These are phyloP conservation scores for Amaranthus cruentus DNA, from an alignment of 148 eudicot genomes.

Conservation along the genomic window DNA sequence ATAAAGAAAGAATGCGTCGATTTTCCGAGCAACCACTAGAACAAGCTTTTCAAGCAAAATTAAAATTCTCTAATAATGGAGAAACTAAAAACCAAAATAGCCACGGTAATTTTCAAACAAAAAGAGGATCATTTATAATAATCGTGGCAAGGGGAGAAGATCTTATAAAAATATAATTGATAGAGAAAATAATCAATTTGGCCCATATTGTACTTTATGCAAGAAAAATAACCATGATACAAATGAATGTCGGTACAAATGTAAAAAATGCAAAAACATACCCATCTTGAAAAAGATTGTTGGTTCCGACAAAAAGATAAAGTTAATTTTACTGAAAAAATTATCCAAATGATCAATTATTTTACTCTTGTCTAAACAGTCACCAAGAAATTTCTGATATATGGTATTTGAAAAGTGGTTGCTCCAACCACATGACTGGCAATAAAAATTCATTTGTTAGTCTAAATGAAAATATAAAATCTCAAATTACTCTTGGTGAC, in stretches of 20 bases:
- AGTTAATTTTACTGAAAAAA: too few species aligned
- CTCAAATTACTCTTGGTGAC: slow-evolving; percentile 6
- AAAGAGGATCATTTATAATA: slow-evolving; percentile 4
- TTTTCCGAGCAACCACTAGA: background rate
- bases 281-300: too few species aligned
- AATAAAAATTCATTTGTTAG: slow-evolving; percentile 5
- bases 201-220: background rate
- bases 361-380: too few species aligned
- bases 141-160: too few species aligned
- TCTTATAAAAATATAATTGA: background rate
- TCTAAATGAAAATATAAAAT: background rate
- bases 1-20: slow-evolving; percentile 7
- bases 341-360: too few species aligned
- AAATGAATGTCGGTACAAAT: background rate
- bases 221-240: background rate
- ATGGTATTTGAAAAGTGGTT: slow-evolving; percentile 7
- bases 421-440: slow-evolving; percentile 3
- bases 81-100: too few species aligned
- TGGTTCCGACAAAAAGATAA: too few species aligned
- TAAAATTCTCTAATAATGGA: too few species aligned
- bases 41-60: slow-evolving; percentile 4
- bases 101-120: too few species aligned
- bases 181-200: too few species aligned
- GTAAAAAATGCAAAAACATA: too few species aligned
- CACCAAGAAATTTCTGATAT: background rate